Percentiles rank a stretch among this genome's conserved stretches.
These are phyloP conservation scores for Plantago ovata DNA, from an alignment of 257 asterid species.

Conservation along the genomic window DNA sequence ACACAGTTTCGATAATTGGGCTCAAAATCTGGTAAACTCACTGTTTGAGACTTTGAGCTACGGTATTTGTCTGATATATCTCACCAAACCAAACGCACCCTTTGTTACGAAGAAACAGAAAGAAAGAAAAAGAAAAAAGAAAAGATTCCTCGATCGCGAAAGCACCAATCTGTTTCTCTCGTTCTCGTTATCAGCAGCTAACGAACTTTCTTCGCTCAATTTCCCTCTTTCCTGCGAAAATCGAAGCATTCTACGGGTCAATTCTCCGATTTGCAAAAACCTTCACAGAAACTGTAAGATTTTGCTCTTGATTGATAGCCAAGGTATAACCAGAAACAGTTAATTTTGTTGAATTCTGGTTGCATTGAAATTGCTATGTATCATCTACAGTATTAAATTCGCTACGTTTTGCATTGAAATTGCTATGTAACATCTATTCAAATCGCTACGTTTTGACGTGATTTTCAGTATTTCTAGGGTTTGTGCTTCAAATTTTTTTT, in stretches of 20 bases:
- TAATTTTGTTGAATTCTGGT: neutral
- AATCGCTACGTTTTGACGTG: too few species aligned
- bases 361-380: neutral
- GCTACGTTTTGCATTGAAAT: neutral
- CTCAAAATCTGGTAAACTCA: too few species aligned
- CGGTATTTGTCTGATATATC: too few species aligned
- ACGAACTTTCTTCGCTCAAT: neutral
- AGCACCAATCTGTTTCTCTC: neutral
- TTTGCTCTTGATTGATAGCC: neutral
- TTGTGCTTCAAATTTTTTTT: too few species aligned
- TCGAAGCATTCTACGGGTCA: neutral
- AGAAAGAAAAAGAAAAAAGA: too few species aligned
- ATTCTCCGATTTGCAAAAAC: neutral
- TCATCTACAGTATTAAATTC: too few species aligned
- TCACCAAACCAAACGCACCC: too few species aligned
- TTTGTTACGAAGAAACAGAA: too few species aligned
- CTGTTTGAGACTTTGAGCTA: too few species aligned
- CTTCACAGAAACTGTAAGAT: neutral
- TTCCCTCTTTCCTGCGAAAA: neutral
- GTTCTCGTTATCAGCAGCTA: neutral
- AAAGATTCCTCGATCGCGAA: neutral
- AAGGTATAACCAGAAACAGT: neutral
- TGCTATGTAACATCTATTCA: neutral
- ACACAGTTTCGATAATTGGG: too few species aligned
- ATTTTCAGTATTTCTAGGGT: too few species aligned